Percentiles rank a stretch among this genome's conserved stretches.
These are phyloP conservation scores for Hypoxylon sp. DNA, from an alignment of 2,329 filamentous ascomycete genomes.

Conservation along the genomic window DNA sequence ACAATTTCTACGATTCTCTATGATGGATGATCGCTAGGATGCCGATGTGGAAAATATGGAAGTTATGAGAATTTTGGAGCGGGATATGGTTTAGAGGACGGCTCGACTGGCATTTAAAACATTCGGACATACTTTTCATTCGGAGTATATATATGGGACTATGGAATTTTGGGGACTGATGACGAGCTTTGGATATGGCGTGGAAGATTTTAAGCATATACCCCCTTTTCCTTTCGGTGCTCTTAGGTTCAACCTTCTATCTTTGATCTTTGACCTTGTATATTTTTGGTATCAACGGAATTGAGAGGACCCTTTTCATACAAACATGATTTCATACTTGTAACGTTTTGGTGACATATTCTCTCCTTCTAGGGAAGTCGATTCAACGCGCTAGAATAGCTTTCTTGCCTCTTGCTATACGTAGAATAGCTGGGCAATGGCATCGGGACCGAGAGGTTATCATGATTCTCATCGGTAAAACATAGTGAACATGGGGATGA, in stretches of 20 bases:
- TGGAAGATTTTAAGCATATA: conserved; percentile 46
- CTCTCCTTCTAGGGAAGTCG: not conserved
- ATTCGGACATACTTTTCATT: conserved; percentile 37
- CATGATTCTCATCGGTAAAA: conserved; percentile 31
- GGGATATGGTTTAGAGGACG: conserved; percentile 37
- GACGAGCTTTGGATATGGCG: conserved; percentile 42
- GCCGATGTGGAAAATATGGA: conserved; percentile 30
- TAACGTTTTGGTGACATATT: conserved; percentile 7
- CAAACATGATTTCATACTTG: conserved; percentile 16
- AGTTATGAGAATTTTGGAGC: conserved; percentile 33
- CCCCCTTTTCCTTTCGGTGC: conserved; percentile 47
- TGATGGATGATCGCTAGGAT: conserved; percentile 37
- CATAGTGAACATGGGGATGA: conserved; percentile 30
- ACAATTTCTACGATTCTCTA: conserved; percentile 37
- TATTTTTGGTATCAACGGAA: conserved; percentile 46
- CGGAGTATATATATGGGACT: conserved; percentile 46
- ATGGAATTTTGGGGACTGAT: conserved; percentile 31
- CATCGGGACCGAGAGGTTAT: conserved; percentile 40
- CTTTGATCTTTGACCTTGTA: conserved; percentile 44
- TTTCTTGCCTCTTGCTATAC: conserved; percentile 11
- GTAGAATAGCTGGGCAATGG: conserved; percentile 10
- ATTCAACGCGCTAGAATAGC: conserved; percentile 7
- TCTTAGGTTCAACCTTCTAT: conserved; percentile 43
- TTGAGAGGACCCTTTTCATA: conserved; percentile 29
- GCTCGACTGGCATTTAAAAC: conserved; percentile 42